A percentile compares a stretch with the other conserved stretches of the same genome.
These are phyloP conservation scores for Aspergillus ochraceoroseus DNA, from an alignment of 2,329 filamentous ascomycete genomes.

Conservation along the genomic window DNA sequence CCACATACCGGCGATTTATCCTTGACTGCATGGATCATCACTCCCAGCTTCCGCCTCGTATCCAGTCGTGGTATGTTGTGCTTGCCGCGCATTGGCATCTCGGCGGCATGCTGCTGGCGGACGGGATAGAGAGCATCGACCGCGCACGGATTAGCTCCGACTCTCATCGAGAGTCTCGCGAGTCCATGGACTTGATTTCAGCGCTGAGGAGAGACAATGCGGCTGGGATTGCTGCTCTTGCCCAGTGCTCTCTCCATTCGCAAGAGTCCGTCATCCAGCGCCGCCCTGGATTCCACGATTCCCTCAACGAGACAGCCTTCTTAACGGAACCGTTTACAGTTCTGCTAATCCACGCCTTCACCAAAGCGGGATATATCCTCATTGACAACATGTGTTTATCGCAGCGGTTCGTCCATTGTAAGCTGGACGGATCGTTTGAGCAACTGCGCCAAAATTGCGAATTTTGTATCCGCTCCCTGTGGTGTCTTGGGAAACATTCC, in stretches of 20 bases:
- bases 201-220: slow-evolving; percentile 4
- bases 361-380: slow-evolving; percentile 6
- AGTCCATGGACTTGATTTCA: background rate
- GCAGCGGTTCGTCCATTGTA: too few relatives aligned
- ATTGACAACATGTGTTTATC: background rate
- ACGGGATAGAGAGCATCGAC: slow-evolving; percentile 52
- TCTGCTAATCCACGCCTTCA: slow-evolving; percentile 3
- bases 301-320: slow-evolving; percentile 5
- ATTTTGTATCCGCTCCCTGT: slow-evolving; percentile 7
- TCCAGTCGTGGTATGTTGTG: slow-evolving; percentile 58
- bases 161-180: background rate
- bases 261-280: background rate
- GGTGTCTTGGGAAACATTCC: slow-evolving; percentile 3
- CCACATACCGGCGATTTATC: slow-evolving; percentile 2
- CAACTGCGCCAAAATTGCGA: slow-evolving; percentile 4
- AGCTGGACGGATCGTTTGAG: background rate
- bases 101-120: slow-evolving; percentile 52
- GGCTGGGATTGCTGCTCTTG: background rate
- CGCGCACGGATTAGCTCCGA: slow-evolving; percentile 20
- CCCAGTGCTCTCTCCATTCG: background rate
- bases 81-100: slow-evolving; percentile 57
- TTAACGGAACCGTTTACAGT: slow-evolving; percentile 7
- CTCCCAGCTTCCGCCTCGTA: slow-evolving; percentile 26
- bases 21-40: slow-evolving; percentile 8
- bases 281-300: slow-evolving; percentile 8